Percentiles rank a stretch among this genome's conserved stretches.
Evolutionary conservation across 257 asterid species (phyloP).

Genomic region (Dorcoceras hygrometricum): DNA sequence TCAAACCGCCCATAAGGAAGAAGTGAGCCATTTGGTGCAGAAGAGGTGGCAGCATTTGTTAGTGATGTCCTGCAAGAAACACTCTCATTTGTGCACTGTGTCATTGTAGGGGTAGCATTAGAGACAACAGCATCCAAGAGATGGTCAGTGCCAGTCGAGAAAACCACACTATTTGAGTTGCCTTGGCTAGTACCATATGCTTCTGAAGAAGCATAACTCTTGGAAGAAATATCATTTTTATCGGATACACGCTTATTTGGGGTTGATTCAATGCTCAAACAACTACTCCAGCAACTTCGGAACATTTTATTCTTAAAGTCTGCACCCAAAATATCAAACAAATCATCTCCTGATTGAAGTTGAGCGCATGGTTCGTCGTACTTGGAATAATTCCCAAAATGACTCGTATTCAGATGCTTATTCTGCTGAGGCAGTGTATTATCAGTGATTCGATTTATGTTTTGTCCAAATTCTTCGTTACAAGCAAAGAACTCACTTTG

Average conservation of each 20-base stretch:
- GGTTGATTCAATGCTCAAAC: slow-evolving; percentile 24
- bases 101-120: slow-evolving; percentile 28
- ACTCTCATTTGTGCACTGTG: slow-evolving; percentile 37
- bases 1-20: slow-evolving; percentile 37
- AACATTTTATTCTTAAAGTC: slow-evolving; percentile 43
- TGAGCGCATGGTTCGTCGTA: slow-evolving; percentile 32
- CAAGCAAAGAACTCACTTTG: not conserved
- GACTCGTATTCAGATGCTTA: slow-evolving; percentile 1
- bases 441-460: not conserved
- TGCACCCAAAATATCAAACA: slow-evolving; percentile 58
- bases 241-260: slow-evolving; percentile 24
- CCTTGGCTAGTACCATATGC: slow-evolving; percentile 35
- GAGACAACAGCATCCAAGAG: slow-evolving; percentile 61
- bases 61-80: slow-evolving; percentile 48
- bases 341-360: slow-evolving; percentile 50
- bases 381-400: slow-evolving; percentile 19
- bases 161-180: slow-evolving; percentile 36
- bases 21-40: slow-evolving; percentile 32
- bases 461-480: not conserved
- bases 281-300: slow-evolving; percentile 33
- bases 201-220: slow-evolving; percentile 34
- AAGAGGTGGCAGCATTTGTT: slow-evolving; percentile 42
- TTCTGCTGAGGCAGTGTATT: not conserved
- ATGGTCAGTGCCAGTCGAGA: slow-evolving; percentile 37
- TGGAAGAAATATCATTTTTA: slow-evolving; percentile 27